Conservation (phyloP, 352 stramenopile genomes). For the Peronospora destructor region DNA sequence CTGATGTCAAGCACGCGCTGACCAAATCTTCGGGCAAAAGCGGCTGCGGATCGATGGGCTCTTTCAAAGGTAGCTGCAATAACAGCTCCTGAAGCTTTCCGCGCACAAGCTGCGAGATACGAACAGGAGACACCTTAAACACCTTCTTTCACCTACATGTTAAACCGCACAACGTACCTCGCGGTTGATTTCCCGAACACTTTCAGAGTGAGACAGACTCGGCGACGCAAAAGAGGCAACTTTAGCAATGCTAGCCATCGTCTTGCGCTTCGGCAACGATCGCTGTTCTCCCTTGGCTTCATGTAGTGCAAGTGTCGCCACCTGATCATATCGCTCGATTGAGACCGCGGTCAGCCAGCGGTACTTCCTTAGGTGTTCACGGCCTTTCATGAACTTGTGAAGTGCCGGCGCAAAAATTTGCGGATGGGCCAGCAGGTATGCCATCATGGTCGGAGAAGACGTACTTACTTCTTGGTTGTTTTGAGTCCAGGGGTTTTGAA, state of each 20-base stretch:
- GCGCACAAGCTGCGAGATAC: conserved; percentile 34
- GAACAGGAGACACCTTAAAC: conserved; percentile 9
- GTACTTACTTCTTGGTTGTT: conserved; percentile 9
- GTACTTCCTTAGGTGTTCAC: conserved; percentile 46
- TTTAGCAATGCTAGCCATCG: conserved; percentile 71
- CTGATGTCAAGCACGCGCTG: conserved; percentile 41
- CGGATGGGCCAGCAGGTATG: conserved; percentile 60
- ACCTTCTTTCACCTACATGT: neutral
- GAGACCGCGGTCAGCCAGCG: conserved; percentile 64
- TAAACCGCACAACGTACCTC: conserved; percentile 36
- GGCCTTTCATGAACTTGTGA: conserved; percentile 57
- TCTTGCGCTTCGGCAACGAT: conserved; percentile 63
- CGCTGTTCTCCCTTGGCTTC: conserved; percentile 45
- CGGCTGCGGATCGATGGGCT: conserved; percentile 32
- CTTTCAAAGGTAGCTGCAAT: conserved; percentile 43
- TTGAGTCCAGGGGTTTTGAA: conserved; percentile 58
- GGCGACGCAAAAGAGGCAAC: conserved; percentile 63
- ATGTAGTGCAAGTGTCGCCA: conserved; percentile 42
- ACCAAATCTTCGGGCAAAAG: conserved; percentile 41
- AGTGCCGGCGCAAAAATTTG: conserved; percentile 49
- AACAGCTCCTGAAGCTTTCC: conserved; percentile 58
- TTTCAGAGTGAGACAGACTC: conserved; percentile 28
- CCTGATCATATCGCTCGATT: conserved; percentile 57
- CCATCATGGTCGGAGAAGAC: conserved; percentile 32
- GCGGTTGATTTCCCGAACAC: conserved; percentile 46